These are phyloP conservation scores for Torulaspora pretoriensis DNA, from an alignment of 1,139 yeast species.

Conservation along the genomic window DNA sequence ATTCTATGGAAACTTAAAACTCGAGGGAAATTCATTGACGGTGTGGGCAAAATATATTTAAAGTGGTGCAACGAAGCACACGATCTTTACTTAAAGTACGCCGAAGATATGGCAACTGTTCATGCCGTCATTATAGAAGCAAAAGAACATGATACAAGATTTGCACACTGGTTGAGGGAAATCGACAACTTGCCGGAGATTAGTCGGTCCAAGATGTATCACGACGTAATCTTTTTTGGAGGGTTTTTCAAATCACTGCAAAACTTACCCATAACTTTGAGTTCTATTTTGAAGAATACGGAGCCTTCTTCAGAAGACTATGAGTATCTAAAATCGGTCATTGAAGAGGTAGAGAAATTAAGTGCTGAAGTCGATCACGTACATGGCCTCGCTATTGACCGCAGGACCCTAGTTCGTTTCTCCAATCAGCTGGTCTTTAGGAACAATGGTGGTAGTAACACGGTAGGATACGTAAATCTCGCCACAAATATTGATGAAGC, in stretches of 20 bases:
- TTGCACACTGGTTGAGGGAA: constrained; percentile 46
- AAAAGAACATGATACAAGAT: constrained; percentile 47
- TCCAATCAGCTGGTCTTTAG: constrained; percentile 51
- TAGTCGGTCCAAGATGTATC: constrained; percentile 45
- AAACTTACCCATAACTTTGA: constrained; percentile 61
- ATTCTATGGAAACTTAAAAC: constrained; percentile 44
- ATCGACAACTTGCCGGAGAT: constrained; percentile 45
- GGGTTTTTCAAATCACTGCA: constrained; percentile 75
- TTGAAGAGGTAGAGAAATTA: constrained; percentile 45
- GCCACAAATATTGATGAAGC: constrained; percentile 25
- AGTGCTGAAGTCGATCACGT: constrained; percentile 50
- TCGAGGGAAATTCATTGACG: constrained; percentile 65
- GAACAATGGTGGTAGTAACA: constrained; percentile 34
- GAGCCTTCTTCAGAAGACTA: constrained; percentile 54
- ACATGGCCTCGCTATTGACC: constrained; percentile 54
- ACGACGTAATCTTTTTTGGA: constrained; percentile 60
- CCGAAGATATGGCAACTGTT: constrained; percentile 49
- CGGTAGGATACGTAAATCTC: constrained; percentile 33
- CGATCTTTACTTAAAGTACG: constrained; percentile 55
- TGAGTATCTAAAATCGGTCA: constrained; percentile 50
- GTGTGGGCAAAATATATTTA: constrained; percentile 59
- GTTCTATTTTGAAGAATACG: constrained; percentile 53
- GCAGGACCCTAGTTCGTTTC: constrained; percentile 46
- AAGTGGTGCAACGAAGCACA: constrained; percentile 64
- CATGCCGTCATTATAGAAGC: constrained; percentile 53